Percentiles rank a stretch among this genome's conserved stretches.
Conservation (phyloP, 352 stramenopile genomes). For the Phytophthora constricta region DNA sequence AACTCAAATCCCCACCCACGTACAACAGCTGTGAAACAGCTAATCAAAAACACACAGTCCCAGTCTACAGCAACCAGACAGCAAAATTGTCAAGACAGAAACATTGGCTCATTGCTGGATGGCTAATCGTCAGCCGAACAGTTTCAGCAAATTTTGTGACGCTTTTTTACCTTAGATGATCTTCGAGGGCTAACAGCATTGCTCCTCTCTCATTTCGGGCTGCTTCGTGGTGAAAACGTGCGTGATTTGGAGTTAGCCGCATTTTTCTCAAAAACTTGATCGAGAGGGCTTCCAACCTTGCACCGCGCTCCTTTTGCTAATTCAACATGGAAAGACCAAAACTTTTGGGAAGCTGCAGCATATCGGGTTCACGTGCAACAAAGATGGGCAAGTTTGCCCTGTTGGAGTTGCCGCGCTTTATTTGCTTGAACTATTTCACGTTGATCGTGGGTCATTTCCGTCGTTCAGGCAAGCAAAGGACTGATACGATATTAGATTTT, state of each 20-base stretch:
- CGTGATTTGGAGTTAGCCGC: neutral
- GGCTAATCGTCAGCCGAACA: conserved; percentile 6
- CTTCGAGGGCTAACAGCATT: neutral
- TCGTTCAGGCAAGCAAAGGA: neutral
- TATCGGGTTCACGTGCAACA: conserved; percentile 5
- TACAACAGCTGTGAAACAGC: conserved; percentile 3
- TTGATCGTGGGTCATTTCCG: conserved; percentile 1
- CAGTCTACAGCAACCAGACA: neutral
- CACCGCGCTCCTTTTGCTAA: neutral
- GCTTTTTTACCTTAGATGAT: conserved; percentile 7
- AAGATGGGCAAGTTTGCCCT: conserved; percentile 4
- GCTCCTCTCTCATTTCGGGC: neutral
- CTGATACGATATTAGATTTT: conserved; percentile 12
- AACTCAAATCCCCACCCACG: conserved; percentile 11
- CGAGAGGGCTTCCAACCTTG: conserved; percentile 6
- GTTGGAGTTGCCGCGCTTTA: conserved; percentile 5
- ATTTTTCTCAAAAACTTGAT: conserved; percentile 14
- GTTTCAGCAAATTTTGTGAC: conserved; percentile 18
- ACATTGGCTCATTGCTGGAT: conserved; percentile 15
- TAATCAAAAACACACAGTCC: conserved; percentile 13
- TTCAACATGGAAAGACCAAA: conserved; percentile 3
- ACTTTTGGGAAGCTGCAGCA: conserved; percentile 12
- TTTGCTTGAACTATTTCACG: conserved; percentile 7
- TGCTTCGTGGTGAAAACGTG: neutral
- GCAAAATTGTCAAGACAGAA: conserved; percentile 11